A percentile compares a stretch with the other conserved stretches of the same genome.
phyloP scores from a whole-genome alignment of 495 filamentous ascomycete genomes.

The Aspergillus bridgeri region DNA sequence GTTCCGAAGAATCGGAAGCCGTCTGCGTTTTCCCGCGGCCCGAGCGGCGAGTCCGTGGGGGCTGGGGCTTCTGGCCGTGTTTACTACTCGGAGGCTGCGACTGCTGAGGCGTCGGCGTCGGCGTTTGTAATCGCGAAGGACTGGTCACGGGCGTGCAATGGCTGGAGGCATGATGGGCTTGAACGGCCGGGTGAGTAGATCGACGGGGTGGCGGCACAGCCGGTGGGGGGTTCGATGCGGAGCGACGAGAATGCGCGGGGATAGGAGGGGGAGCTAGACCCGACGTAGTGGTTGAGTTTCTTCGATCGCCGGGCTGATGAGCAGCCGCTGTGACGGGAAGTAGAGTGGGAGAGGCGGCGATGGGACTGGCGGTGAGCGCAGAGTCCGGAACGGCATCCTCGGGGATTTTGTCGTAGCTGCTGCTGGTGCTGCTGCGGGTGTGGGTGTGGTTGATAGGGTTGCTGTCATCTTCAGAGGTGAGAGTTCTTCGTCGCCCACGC shows the following conservation, averaged over 20 bases:
- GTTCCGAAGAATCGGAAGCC: constrained; percentile 23
- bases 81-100: constrained; percentile 12
- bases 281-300: constrained; percentile 29
- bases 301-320: constrained; percentile 15
- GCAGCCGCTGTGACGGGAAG: constrained; percentile 5
- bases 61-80: constrained; percentile 34
- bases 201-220: constrained; percentile 41
- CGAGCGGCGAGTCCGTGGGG: constrained; percentile 39
- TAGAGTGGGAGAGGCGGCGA: constrained; percentile 15
- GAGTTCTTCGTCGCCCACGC: constrained; percentile 31
- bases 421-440: constrained; percentile 18
- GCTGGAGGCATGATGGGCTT: constrained; percentile 28
- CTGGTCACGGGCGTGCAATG: constrained; percentile 19
- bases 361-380: constrained; percentile 16
- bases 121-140: constrained; percentile 9
- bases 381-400: constrained; percentile 20
- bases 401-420: constrained; percentile 31
- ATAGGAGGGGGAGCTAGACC: constrained; percentile 25
- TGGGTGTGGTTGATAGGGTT: not conserved
- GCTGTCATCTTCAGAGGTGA: not conserved
- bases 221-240: constrained; percentile 39
- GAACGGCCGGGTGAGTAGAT: constrained; percentile 20
- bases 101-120: not conserved
- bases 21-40: constrained; percentile 27
- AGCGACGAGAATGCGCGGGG: constrained; percentile 27